phyloP scores from a whole-genome alignment of 2,329 filamentous ascomycete species.

The Parascedosporium putredinis region DNA sequence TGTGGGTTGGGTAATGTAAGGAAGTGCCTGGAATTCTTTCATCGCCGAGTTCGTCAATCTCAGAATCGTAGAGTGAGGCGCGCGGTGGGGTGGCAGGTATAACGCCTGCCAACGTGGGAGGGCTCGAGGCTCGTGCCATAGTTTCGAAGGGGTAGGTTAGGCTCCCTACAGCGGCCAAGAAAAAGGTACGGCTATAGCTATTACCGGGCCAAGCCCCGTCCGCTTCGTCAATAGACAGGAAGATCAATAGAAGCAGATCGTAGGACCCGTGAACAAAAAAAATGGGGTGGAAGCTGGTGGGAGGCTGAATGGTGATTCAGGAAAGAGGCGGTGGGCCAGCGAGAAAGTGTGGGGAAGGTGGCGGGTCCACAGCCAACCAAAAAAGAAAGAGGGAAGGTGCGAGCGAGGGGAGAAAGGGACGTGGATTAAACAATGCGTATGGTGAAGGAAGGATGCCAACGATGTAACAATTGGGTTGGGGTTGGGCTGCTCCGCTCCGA shows the following conservation, averaged over 20 bases:
- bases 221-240: not conserved
- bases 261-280: not conserved
- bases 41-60: constrained; percentile 33
- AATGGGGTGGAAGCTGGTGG: not conserved
- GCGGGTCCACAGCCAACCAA: not conserved
- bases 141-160: no score
- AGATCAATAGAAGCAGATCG: no score
- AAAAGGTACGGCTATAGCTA: no score
- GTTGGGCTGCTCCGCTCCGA: no score
- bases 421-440: not conserved
- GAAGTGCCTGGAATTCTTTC: constrained; percentile 37
- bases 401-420: not conserved
- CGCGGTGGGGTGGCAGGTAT: constrained; percentile 6
- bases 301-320: not conserved
- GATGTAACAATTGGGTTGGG: no score
- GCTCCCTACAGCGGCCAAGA: no score
- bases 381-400: not conserved
- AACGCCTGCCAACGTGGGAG: not conserved
- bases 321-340: not conserved
- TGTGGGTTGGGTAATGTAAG: constrained; percentile 34
- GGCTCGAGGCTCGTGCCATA: constrained; percentile 4
- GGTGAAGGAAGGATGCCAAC: not conserved
- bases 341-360: not conserved
- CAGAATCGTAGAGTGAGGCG: constrained; percentile 15
- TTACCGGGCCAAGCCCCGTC: no score